Conservation (phyloP, 306 rosid genomes). For the Prosopis cineraria region DNA sequence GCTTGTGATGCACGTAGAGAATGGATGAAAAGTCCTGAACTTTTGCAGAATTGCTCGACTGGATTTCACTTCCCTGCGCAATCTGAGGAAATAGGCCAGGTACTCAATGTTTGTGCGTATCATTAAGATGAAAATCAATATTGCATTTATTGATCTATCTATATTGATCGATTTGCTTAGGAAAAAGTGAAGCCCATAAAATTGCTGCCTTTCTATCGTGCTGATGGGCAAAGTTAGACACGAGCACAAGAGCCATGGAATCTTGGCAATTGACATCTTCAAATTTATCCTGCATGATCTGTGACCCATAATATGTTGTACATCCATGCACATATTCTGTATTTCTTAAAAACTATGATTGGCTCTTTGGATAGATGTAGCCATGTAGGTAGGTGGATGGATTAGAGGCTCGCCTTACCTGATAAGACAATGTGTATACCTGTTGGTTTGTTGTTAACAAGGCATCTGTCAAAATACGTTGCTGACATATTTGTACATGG, state of each 20-base stretch:
- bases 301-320: conserved; percentile 17
- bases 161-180: conserved; percentile 46
- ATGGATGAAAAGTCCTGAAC: conserved; percentile 86
- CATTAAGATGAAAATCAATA: conserved; percentile 14
- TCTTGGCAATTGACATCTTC: conserved; percentile 18
- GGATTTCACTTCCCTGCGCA: conserved; percentile 75
- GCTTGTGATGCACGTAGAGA: conserved; percentile 72
- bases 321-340: conserved; percentile 10
- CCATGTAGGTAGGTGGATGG: conserved; percentile 13
- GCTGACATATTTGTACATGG: conserved; percentile 33
- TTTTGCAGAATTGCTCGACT: conserved; percentile 73
- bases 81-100: conserved; percentile 59
- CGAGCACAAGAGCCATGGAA: conserved; percentile 16
- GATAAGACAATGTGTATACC: conserved; percentile 40
- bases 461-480: conserved; percentile 23
- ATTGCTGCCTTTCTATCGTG: conserved; percentile 76
- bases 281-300: conserved; percentile 2
- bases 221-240: conserved; percentile 38
- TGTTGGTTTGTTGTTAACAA: conserved; percentile 28
- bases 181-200: conserved; percentile 74
- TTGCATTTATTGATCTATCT: conserved; percentile 16
- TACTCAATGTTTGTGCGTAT: conserved; percentile 28
- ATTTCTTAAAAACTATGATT: conserved; percentile 18
- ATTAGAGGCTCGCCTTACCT: conserved; percentile 28
- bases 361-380: conserved; percentile 25